Percentiles rank a stretch among this genome's conserved stretches.
Conservation (phyloP, 306 rosid species). For the Rosa lucieae region DNA sequence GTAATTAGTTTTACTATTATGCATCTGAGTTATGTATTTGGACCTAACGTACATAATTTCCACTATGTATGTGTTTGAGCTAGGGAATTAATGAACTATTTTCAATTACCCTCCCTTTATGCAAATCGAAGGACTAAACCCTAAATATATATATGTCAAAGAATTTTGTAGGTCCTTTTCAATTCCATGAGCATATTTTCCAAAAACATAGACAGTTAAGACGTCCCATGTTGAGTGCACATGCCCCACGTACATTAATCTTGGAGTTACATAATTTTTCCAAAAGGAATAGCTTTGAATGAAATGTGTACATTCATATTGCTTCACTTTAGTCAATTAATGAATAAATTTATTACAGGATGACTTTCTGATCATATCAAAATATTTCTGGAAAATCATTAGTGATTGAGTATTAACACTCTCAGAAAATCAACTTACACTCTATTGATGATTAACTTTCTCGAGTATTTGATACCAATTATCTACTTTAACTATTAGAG, state of each 20-base stretch:
- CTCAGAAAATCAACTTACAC: too few relatives aligned
- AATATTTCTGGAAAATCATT: too few relatives aligned
- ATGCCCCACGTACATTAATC: neutral
- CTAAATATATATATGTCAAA: neutral
- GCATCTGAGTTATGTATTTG: neutral
- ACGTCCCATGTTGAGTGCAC: neutral
- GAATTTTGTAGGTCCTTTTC: neutral
- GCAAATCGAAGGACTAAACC: neutral
- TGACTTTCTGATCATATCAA: too few relatives aligned
- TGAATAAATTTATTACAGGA: too few relatives aligned
- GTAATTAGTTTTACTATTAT: neutral
- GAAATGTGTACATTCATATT: neutral
- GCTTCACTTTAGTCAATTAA: neutral
- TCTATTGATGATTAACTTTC: too few relatives aligned
- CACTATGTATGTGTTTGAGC: neutral
- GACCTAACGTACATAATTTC: neutral
- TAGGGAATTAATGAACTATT: neutral
- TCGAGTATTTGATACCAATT: too few relatives aligned
- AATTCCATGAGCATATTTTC: neutral
- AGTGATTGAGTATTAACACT: too few relatives aligned
- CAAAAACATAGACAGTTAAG: neutral
- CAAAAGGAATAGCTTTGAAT: neutral
- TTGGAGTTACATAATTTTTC: slow-evolving; percentile 2
- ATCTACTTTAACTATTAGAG: too few relatives aligned
- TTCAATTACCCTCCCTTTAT: neutral